Percentiles rank a stretch among this genome's conserved stretches.
These are phyloP conservation scores for Fraxinus ornus DNA, from an alignment of 305 asterid species.

Conservation along the genomic window DNA sequence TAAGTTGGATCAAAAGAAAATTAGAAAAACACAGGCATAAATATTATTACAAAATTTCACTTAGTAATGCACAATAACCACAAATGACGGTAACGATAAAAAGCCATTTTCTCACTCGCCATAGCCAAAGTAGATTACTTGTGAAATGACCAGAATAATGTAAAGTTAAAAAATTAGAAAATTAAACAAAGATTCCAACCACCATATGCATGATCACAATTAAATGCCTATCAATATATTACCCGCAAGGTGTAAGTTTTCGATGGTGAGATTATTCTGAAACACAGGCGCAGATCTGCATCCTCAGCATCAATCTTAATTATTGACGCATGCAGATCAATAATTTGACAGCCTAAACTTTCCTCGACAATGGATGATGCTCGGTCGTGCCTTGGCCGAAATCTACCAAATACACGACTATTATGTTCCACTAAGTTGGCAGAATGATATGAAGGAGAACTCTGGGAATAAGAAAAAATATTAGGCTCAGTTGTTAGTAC, in stretches of 20 bases:
- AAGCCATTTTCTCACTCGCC: background rate
- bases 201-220: slow-evolving; percentile 12
- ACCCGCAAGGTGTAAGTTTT: slow-evolving; percentile 91
- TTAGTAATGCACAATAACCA: background rate
- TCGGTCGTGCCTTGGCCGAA: slow-evolving; percentile 65
- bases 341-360: slow-evolving; percentile 66
- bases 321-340: slow-evolving; percentile 88
- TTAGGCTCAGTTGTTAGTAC: slow-evolving; percentile 20
- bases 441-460: slow-evolving; percentile 55
- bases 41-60: background rate
- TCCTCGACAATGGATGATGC: slow-evolving; percentile 61
- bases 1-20: background rate
- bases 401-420: slow-evolving; percentile 80
- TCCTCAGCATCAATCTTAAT: slow-evolving; percentile 95
- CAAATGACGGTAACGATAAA: background rate
- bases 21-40: background rate
- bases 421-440: slow-evolving; percentile 57
- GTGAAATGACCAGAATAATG: background rate
- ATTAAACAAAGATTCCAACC: background rate
- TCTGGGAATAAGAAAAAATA: slow-evolving; percentile 52
- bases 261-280: slow-evolving; percentile 88
- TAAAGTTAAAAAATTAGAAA: background rate
- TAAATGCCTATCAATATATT: slow-evolving; percentile 23
- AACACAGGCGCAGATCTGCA: slow-evolving; percentile 87
- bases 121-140: background rate